A percentile compares a stretch with the other conserved stretches of the same genome.
These are phyloP conservation scores for Cucurbita ficifolia DNA, from an alignment of 306 rosid genomes.

Conservation along the genomic window DNA sequence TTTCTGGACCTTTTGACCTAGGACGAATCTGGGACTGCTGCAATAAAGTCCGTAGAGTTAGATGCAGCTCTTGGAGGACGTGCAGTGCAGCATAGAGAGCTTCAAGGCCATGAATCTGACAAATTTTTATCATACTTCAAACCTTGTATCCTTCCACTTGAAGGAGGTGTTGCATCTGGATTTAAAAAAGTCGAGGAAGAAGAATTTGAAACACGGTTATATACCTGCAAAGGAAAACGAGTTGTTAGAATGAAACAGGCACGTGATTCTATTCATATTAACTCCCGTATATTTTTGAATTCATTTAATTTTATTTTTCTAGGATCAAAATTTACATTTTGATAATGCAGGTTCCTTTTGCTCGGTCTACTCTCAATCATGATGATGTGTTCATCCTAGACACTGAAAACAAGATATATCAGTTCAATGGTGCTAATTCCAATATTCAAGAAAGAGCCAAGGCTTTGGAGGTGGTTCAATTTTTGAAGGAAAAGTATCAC, in stretches of 20 bases:
- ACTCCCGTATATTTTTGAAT: not conserved
- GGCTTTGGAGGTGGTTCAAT: conserved; percentile 89
- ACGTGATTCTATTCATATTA: conserved; percentile 9
- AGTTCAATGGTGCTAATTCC: conserved; percentile 95
- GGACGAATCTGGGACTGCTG: conserved; percentile 99
- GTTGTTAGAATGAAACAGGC: conserved; percentile 98
- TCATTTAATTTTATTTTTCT: not conserved
- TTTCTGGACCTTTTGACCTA: conserved; percentile 16
- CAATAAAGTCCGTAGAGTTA: conserved; percentile 82
- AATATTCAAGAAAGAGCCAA: conserved; percentile 97
- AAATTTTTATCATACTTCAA: conserved; percentile 92
- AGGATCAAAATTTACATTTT: conserved; percentile 11
- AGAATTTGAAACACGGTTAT: conserved; percentile 67
- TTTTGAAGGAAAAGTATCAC: conserved; percentile 86
- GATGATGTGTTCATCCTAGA: conserved; percentile 95
- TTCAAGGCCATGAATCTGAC: conserved; percentile 95
- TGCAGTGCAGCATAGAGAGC: conserved; percentile 91
- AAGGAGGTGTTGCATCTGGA: conserved; percentile 87
- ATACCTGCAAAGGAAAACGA: conserved; percentile 89
- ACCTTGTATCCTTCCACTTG: conserved; percentile 93
- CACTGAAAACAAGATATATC: conserved; percentile 65
- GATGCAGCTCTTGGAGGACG: conserved; percentile 92
- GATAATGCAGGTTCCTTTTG: conserved; percentile 74
- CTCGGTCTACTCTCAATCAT: conserved; percentile 85
- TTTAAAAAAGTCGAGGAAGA: conserved; percentile 66